Percentiles rank a stretch among this genome's conserved stretches.
These are phyloP conservation scores for Pleurotus sapidus DNA, from an alignment of 768 basidiomycete genomes.

Conservation along the genomic window DNA sequence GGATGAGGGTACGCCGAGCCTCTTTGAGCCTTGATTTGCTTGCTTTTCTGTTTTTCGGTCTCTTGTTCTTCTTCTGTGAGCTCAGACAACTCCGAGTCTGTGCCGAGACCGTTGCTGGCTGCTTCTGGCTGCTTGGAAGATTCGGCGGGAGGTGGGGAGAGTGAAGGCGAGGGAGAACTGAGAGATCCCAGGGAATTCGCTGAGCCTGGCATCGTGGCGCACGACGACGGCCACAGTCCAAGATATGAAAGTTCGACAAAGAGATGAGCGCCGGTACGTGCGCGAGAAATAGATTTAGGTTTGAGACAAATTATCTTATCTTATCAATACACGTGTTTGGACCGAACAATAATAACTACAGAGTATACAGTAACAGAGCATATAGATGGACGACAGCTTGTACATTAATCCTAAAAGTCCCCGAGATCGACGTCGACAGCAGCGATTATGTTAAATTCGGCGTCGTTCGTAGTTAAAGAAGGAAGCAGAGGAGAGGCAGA, in stretches of 20 bases:
- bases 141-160: slow-evolving; percentile 30
- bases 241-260: slow-evolving; percentile 23
- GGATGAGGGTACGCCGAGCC: neutral
- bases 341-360: no score
- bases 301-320: slow-evolving; percentile 32
- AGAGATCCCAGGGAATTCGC: slow-evolving; percentile 63
- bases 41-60: slow-evolving; percentile 26
- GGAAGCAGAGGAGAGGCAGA: slow-evolving; percentile 24
- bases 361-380: no score
- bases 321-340: slow-evolving; percentile 17
- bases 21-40: neutral
- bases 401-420: slow-evolving; percentile 52
- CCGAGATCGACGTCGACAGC: slow-evolving; percentile 75
- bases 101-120: slow-evolving; percentile 38
- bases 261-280: slow-evolving; percentile 32
- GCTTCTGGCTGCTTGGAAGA: slow-evolving; percentile 12
- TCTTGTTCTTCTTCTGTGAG: slow-evolving; percentile 82
- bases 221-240: slow-evolving; percentile 21
- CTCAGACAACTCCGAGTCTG: slow-evolving; percentile 78
- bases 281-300: slow-evolving; percentile 33
- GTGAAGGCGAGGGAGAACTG: slow-evolving; percentile 67
- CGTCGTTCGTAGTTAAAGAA: neutral
- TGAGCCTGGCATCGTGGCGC: slow-evolving; percentile 49
- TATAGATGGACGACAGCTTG: no score
- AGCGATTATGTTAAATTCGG: slow-evolving; percentile 49